Percentiles rank a stretch among this genome's conserved stretches.
These are phyloP conservation scores for Brassica incana DNA, from an alignment of 345 rosid genomes.

Conservation along the genomic window DNA sequence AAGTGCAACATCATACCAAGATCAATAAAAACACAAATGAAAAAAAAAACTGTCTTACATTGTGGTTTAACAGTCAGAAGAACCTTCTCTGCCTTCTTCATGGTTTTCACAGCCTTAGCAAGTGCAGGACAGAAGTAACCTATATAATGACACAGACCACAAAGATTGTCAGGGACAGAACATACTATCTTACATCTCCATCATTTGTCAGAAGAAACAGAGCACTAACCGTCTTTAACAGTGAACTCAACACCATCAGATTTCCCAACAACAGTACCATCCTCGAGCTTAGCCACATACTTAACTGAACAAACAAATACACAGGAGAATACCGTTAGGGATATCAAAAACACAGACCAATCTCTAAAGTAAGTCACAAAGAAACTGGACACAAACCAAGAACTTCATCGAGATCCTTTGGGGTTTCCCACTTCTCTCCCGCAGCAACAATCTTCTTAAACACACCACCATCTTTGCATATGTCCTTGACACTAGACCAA, in stretches of 20 bases:
- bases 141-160: slow-evolving; percentile 21
- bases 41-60: slow-evolving; percentile 25
- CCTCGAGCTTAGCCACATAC: slow-evolving; percentile 72
- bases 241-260: slow-evolving; percentile 78
- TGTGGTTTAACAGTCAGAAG: slow-evolving; percentile 67
- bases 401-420: slow-evolving; percentile 83
- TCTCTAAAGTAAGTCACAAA: not conserved
- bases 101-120: slow-evolving; percentile 77
- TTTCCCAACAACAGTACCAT: slow-evolving; percentile 66
- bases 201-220: not conserved
- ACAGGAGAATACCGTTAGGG: not conserved
- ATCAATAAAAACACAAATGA: not conserved
- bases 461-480: slow-evolving; percentile 84
- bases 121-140: slow-evolving; percentile 89
- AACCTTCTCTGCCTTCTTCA: slow-evolving; percentile 85
- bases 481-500: slow-evolving; percentile 81
- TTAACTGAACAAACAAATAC: slow-evolving; percentile 52
- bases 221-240: slow-evolving; percentile 65
- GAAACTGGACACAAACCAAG: slow-evolving; percentile 42
- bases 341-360: not conserved
- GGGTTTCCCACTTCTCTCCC: slow-evolving; percentile 83
- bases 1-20: not conserved
- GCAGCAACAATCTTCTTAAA: slow-evolving; percentile 64
- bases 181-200: not conserved
- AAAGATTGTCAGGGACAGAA: not conserved